phyloP scores from a whole-genome alignment of 2,329 filamentous ascomycete species.

The Aspergillus oerlinghausenensis region DNA sequence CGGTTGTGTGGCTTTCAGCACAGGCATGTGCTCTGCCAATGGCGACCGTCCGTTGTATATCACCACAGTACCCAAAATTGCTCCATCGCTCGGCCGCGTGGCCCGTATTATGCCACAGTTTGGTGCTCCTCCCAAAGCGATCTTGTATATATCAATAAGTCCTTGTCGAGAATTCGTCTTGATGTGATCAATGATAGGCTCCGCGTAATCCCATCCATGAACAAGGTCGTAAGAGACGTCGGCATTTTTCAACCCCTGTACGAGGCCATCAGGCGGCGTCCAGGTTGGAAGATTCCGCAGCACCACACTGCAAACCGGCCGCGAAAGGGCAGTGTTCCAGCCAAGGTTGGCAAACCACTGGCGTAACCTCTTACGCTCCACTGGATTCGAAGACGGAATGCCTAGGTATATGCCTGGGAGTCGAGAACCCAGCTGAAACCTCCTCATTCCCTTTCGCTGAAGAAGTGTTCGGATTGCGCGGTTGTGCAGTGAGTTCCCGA shows the following conservation, averaged over 20 bases:
- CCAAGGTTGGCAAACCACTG: constrained; percentile 86
- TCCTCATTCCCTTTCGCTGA: constrained; percentile 67
- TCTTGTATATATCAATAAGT: constrained; percentile 72
- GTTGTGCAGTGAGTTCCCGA: constrained; percentile 84
- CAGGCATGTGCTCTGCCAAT: constrained; percentile 65
- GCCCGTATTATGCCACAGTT: constrained; percentile 79
- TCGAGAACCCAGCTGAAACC: constrained; percentile 74
- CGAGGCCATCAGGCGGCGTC: constrained; percentile 71
- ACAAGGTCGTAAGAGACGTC: constrained; percentile 79
- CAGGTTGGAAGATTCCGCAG: constrained; percentile 69
- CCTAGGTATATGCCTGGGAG: constrained; percentile 84
- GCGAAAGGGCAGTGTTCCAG: constrained; percentile 69
- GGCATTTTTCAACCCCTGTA: constrained; percentile 66
- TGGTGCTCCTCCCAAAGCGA: constrained; percentile 65
- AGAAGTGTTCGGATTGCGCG: constrained; percentile 72
- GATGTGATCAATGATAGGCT: constrained; percentile 69
- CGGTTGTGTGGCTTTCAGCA: constrained; percentile 56
- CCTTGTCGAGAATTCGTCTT: constrained; percentile 70
- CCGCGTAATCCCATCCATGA: constrained; percentile 71
- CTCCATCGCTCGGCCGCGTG: constrained; percentile 62
- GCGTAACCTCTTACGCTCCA: constrained; percentile 57
- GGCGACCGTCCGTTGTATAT: constrained; percentile 68
- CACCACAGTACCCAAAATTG: constrained; percentile 73
- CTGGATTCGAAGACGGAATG: constrained; percentile 64
- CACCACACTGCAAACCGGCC: constrained; percentile 65